These are phyloP conservation scores for Corylus heterophylla DNA, from an alignment of 306 rosid genomes.

Conservation along the genomic window DNA sequence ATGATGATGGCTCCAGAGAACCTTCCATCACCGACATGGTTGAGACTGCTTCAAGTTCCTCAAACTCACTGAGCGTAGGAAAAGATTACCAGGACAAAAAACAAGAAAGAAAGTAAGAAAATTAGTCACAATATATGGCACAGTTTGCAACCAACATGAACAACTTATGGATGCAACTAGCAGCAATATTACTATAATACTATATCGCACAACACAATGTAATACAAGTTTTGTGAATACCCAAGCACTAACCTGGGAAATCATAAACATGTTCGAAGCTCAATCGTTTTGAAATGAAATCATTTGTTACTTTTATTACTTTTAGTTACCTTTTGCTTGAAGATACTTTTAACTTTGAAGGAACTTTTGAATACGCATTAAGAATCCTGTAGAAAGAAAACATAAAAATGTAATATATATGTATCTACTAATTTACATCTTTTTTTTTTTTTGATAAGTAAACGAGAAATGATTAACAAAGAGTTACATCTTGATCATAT, in stretches of 20 bases:
- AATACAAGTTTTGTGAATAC: not conserved
- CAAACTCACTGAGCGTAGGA: constrained; percentile 59
- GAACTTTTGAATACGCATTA: constrained; percentile 70
- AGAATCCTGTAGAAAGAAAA: constrained; percentile 67
- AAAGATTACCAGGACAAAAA: constrained; percentile 23
- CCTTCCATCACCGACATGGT: constrained; percentile 51
- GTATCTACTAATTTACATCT: no score
- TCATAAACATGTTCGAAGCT: not conserved
- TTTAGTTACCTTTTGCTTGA: constrained; percentile 55
- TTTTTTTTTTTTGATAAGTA: no score
- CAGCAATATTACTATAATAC: constrained; percentile 12
- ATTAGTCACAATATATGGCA: not conserved
- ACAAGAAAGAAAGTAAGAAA: not conserved
- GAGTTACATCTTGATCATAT: not conserved
- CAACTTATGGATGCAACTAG: not conserved
- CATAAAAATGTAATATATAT: not conserved
- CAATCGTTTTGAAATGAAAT: not conserved
- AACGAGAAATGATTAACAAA: no score
- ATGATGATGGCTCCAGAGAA: constrained; percentile 59
- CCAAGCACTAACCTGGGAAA: not conserved
- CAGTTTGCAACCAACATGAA: not conserved
- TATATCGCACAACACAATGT: not conserved
- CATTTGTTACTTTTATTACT: constrained; percentile 1
- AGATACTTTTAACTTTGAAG: constrained; percentile 60
- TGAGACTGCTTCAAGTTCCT: constrained; percentile 73